Percentiles rank a stretch among this genome's conserved stretches.
These are phyloP conservation scores for Suhomyces guaymorum DNA, from an alignment of 1,139 yeast genomes.

Conservation along the genomic window DNA sequence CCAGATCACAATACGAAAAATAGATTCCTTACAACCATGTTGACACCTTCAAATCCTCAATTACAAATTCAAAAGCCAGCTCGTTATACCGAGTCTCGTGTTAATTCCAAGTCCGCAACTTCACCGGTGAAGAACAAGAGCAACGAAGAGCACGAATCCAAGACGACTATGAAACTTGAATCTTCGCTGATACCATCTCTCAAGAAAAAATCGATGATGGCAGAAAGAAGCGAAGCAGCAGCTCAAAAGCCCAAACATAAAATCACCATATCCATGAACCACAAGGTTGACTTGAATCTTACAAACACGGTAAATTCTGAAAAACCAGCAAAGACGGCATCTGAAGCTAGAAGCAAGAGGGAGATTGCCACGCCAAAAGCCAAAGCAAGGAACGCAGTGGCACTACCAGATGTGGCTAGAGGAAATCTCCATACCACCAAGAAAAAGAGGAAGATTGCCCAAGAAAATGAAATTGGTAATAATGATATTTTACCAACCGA, in stretches of 20 bases:
- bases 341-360: too few species aligned
- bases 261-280: constrained; percentile 31
- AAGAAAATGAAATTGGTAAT: constrained; percentile 4
- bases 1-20: constrained; percentile 22
- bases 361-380: too few species aligned
- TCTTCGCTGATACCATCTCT: constrained; percentile 22
- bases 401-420: constrained; percentile 40
- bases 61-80: constrained; percentile 10
- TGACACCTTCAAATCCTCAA: constrained; percentile 29
- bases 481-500: constrained; percentile 7
- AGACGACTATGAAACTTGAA: constrained; percentile 19
- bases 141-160: constrained; percentile 16
- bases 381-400: constrained; percentile 31
- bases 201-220: constrained; percentile 35
- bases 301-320: constrained; percentile 2
- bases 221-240: constrained; percentile 32
- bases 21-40: constrained; percentile 38
- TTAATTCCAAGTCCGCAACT: too few species aligned
- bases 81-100: too few species aligned
- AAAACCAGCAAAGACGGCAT: too few species aligned
- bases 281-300: constrained; percentile 21
- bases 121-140: too few species aligned
- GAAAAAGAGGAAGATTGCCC: constrained; percentile 7
- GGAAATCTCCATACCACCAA: constrained; percentile 19
- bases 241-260: constrained; percentile 33